Evolutionary conservation across 2,329 filamentous ascomycete genomes (phyloP), one percentile per base, ranked within the genome.

Genomic region (Endocalyx cinctus): DNA sequence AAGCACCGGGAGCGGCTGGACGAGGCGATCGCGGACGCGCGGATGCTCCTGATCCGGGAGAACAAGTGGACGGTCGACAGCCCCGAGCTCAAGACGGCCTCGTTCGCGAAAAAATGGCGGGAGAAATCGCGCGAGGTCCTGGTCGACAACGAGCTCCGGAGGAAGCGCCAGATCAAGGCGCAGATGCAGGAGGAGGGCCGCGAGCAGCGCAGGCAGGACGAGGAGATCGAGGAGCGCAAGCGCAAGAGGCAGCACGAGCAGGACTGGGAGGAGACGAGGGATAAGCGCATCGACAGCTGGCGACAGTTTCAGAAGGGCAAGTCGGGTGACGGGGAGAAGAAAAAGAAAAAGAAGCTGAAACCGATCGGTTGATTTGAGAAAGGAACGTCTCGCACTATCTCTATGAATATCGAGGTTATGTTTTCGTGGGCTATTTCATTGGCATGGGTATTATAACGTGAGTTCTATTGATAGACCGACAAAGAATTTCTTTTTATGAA

Each of bases 151-250:
- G 92, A 97, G 66, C 77, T 88, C 52, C 76, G 92, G 33, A 73
- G 87, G 34, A 73, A 86, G 39, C 76, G 88, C 46, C 89, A 95
- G 71, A 62, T 90, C 58, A 94, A 94, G 67, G 92, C 86, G 25
- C 85, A 92, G 69, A 84, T 98, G 82, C 87, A 94, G 63, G 92
- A 98, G 62, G 90, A 98, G 61, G 92, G 92, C 6, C 74, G 92
- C 34, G 83, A 92, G 67, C 82, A 94, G 72, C 78, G 80, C 55
- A 84, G 84, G 58, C 81, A 81, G 51, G 92, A 98, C 15, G 85
- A 88, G 49, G 90, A 96, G 64, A 41, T 84, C 8, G 87, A 90
- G 51, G 76, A 75, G 47, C 70, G 86, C 51, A 90, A 89, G 66
- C 74, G 84, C 48, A 90, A 90, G 75, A 74, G 92, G 39, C 88